These are phyloP conservation scores for Suhomyces yuchorum DNA, from an alignment of 1,139 yeast species.

Conservation along the genomic window DNA sequence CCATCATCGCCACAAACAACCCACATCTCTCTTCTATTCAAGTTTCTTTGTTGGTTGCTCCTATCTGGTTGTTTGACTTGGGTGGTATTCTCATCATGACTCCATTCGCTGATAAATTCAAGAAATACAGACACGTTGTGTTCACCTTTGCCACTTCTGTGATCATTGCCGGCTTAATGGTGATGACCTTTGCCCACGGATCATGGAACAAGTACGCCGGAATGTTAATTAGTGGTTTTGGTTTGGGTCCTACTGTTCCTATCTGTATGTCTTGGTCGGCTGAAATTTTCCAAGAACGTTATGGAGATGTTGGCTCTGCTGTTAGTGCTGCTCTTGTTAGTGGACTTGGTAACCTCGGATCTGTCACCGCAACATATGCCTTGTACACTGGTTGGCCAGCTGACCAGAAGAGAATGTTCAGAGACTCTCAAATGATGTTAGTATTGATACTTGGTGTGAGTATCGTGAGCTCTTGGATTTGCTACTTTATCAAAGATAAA, in stretches of 20 bases:
- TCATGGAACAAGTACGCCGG: constrained; percentile 83
- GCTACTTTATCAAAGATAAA: constrained; percentile 32
- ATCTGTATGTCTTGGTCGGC: constrained; percentile 86
- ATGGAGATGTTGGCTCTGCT: constrained; percentile 86
- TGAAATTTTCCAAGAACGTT: constrained; percentile 67
- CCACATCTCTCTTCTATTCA: constrained; percentile 66
- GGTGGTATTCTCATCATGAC: constrained; percentile 76
- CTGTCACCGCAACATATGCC: constrained; percentile 84
- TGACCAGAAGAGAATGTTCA: constrained; percentile 60
- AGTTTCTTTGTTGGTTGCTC: constrained; percentile 78
- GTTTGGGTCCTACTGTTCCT: constrained; percentile 89
- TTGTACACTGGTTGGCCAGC: constrained; percentile 86
- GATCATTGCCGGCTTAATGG: constrained; percentile 73
- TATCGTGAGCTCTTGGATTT: constrained; percentile 50
- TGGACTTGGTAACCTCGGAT: constrained; percentile 84
- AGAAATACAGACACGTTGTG: constrained; percentile 57
- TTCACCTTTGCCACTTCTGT: constrained; percentile 64
- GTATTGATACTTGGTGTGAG: constrained; percentile 75
- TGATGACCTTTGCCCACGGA: constrained; percentile 73
- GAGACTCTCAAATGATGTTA: constrained; percentile 81
- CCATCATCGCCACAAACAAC: constrained; percentile 69
- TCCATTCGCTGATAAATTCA: constrained; percentile 75
- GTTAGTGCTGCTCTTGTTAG: constrained; percentile 81
- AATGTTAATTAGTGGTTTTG: constrained; percentile 77
- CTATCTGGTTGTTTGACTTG: constrained; percentile 86